Percentiles rank a stretch among this genome's conserved stretches.
Evolutionary conservation across 2,329 filamentous ascomycete genomes (phyloP).

Genomic region (Aureobasidium sp.): DNA sequence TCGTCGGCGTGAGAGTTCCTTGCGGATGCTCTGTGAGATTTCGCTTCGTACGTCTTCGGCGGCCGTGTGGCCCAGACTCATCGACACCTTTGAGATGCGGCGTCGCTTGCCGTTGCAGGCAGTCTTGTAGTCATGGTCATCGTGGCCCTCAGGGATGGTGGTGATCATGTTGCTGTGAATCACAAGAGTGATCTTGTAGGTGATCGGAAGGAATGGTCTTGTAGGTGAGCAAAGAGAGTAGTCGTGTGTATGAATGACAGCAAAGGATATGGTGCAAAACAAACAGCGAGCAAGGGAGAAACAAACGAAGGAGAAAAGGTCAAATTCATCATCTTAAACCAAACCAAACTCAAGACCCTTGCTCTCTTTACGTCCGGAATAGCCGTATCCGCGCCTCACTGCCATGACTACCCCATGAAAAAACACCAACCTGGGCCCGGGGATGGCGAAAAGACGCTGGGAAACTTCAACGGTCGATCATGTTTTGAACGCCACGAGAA

Average conservation of each 20-base stretch:
- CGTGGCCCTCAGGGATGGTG: background rate
- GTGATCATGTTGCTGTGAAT: background rate
- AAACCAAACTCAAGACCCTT: background rate
- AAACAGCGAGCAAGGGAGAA: background rate
- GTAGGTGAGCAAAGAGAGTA: background rate
- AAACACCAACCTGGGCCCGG: background rate
- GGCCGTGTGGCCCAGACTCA: background rate
- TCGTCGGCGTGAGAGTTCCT: slow-evolving; percentile 8
- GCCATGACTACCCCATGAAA: background rate
- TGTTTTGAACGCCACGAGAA: background rate
- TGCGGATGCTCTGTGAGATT: slow-evolving; percentile 10
- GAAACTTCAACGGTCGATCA: slow-evolving; percentile 1
- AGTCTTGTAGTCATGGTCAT: slow-evolving; percentile 5
- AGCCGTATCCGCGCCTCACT: background rate
- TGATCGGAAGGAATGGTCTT: background rate
- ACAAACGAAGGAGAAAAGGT: background rate
- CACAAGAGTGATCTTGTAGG: background rate
- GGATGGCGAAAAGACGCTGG: background rate
- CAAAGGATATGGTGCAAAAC: background rate
- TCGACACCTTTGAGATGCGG: slow-evolving; percentile 10
- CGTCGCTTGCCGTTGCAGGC: slow-evolving; percentile 3
- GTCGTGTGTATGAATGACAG: background rate
- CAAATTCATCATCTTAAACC: background rate
- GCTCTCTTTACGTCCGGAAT: background rate
- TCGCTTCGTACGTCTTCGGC: slow-evolving; percentile 4